Evolutionary conservation across 768 basidiomycete species (phyloP).

Genomic region (Asterophora parasitica): DNA sequence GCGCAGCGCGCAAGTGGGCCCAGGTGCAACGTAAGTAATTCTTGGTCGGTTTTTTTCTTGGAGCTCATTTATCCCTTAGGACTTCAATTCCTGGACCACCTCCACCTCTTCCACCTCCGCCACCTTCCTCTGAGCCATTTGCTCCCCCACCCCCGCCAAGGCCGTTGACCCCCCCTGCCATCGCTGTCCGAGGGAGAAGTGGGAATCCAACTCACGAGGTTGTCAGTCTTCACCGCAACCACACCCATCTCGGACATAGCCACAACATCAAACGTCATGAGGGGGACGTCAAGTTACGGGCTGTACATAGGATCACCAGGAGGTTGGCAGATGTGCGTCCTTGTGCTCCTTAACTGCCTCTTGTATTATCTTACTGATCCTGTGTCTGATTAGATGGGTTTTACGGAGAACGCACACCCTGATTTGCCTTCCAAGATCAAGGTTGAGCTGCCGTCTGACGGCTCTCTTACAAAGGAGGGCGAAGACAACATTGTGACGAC

Average conservation of each 20-base stretch:
- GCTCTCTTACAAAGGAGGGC: conserved; percentile 41
- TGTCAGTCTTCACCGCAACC: conserved; percentile 45
- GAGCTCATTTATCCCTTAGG: neutral
- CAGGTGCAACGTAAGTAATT: conserved; percentile 8
- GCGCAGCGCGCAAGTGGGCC: conserved; percentile 12
- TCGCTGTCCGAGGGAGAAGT: conserved; percentile 60
- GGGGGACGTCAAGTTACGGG: conserved; percentile 32
- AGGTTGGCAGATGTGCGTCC: conserved; percentile 60
- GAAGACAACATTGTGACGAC: conserved; percentile 67
- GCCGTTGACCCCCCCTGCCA: conserved; percentile 17
- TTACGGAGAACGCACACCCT: conserved; percentile 54
- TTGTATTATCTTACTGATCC: conserved; percentile 7
- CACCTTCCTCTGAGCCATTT: neutral
- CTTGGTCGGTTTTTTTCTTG: neutral
- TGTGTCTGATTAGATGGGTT: conserved; percentile 60
- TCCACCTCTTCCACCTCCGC: neutral
- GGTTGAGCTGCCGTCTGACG: conserved; percentile 40
- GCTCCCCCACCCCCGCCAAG: neutral
- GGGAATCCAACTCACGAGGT: conserved; percentile 62
- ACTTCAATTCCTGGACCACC: neutral
- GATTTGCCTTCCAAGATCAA: conserved; percentile 46
- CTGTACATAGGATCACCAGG: conserved; percentile 46
- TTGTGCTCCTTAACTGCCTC: neutral
- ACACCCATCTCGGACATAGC: conserved; percentile 38
- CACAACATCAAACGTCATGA: conserved; percentile 21